Evolutionary conservation across 257 asterid genomes (phyloP).

Genomic region (Solanum neorickii): DNA sequence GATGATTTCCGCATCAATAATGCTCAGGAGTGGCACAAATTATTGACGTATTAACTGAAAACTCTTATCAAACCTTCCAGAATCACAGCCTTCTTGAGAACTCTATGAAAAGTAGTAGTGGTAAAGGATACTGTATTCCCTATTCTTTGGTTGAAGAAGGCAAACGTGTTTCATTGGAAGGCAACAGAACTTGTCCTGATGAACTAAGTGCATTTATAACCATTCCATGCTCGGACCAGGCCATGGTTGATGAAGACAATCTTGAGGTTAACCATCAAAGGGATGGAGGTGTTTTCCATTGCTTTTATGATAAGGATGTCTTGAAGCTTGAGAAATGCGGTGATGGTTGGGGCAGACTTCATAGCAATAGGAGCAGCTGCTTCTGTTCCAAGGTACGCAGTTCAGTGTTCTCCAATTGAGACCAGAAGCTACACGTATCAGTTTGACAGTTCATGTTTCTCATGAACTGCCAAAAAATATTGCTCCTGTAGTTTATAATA

Average conservation of each 20-base stretch:
- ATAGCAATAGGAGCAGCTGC: slow-evolving; percentile 32
- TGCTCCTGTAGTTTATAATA: slow-evolving; percentile 3
- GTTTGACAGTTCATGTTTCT: neutral
- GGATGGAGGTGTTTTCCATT: slow-evolving; percentile 19
- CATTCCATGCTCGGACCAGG: slow-evolving; percentile 30
- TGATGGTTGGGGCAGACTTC: slow-evolving; percentile 11
- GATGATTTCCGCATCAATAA: slow-evolving; percentile 39
- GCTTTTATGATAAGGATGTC: slow-evolving; percentile 70
- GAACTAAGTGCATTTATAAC: slow-evolving; percentile 51
- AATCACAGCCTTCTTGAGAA: slow-evolving; percentile 15
- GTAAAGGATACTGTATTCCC: slow-evolving; percentile 67
- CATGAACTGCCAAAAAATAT: neutral
- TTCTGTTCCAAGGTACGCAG: slow-evolving; percentile 52
- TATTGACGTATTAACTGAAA: slow-evolving; percentile 24
- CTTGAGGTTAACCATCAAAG: slow-evolving; percentile 9
- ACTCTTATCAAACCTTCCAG: slow-evolving; percentile 9
- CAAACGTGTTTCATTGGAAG: slow-evolving; percentile 17
- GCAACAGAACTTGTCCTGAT: slow-evolving; percentile 46
- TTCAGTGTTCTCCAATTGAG: neutral
- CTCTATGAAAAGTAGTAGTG: slow-evolving; percentile 1
- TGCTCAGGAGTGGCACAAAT: slow-evolving; percentile 51
- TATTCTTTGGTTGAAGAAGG: slow-evolving; percentile 32
- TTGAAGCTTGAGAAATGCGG: slow-evolving; percentile 54
- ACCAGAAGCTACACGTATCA: neutral
- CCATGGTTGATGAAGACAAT: slow-evolving; percentile 8